Conservation (phyloP, 306 rosid species). For the Nissolia schottii region DNA sequence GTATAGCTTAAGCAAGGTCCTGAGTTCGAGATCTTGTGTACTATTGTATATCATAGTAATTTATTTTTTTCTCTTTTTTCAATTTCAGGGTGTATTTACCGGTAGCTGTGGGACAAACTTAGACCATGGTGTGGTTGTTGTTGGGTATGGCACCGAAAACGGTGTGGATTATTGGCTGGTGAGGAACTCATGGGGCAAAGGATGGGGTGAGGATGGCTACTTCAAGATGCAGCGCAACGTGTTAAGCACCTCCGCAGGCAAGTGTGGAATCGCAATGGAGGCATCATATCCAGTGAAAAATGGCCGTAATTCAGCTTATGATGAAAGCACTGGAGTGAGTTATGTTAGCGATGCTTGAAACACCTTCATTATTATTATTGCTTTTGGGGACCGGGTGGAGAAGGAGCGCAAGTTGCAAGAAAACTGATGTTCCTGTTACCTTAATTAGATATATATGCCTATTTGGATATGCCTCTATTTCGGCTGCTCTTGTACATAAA, state of each 20-base stretch:
- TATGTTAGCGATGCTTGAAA: slow-evolving; percentile 46
- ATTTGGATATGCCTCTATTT: not conserved
- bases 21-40: too few species aligned
- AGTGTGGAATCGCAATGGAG: slow-evolving; percentile 80
- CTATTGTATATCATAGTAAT: not conserved
- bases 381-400: not conserved
- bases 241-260: slow-evolving; percentile 30
- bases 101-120: slow-evolving; percentile 65
- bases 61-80: too few species aligned
- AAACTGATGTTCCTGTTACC: not conserved
- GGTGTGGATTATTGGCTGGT: slow-evolving; percentile 88
- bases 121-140: slow-evolving; percentile 86
- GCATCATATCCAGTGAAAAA: slow-evolving; percentile 80
- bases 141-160: slow-evolving; percentile 82
- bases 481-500: slow-evolving; percentile 26
- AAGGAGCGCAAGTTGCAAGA: not conserved
- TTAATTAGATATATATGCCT: not conserved
- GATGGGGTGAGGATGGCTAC: slow-evolving; percentile 91
- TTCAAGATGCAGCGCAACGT: slow-evolving; percentile 70
- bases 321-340: slow-evolving; percentile 14
- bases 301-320: slow-evolving; percentile 2
- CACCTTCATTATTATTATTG: not conserved
- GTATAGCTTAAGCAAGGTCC: too few species aligned
- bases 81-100: slow-evolving; percentile 77
- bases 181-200: slow-evolving; percentile 91